A percentile compares a stretch with the other conserved stretches of the same genome.
These are phyloP conservation scores for Saxispiralis lemnorum DNA, from an alignment of 495 filamentous ascomycete genomes.

Conservation along the genomic window DNA sequence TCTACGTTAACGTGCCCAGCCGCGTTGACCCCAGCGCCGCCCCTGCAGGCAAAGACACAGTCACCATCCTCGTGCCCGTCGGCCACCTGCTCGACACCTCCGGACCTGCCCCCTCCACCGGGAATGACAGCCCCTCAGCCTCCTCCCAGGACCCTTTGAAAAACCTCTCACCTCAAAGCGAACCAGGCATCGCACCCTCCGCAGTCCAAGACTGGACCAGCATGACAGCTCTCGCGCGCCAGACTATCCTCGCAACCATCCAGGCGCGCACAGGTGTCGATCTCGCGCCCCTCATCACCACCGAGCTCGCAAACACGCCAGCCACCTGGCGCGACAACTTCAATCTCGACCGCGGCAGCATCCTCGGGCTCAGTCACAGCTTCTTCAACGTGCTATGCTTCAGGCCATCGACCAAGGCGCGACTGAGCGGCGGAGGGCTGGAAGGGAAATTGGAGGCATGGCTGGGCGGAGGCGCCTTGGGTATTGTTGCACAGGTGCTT, in stretches of 20 bases:
- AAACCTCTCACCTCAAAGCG: constrained; percentile 1
- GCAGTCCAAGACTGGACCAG: constrained; percentile 37
- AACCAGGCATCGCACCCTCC: constrained; percentile 6
- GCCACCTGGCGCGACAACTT: constrained; percentile 41
- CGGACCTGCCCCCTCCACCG: constrained; percentile 17
- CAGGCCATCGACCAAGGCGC: constrained; percentile 33
- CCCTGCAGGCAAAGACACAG: constrained; percentile 38
- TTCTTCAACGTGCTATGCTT: constrained; percentile 58
- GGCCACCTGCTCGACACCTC: constrained; percentile 35
- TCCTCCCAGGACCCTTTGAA: background rate
- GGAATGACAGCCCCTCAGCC: constrained; percentile 7
- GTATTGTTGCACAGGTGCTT: constrained; percentile 2
- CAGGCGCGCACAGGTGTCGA: constrained; percentile 33
- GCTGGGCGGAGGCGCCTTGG: constrained; percentile 5
- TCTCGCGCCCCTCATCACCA: constrained; percentile 30
- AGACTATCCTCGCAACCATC: constrained; percentile 37
- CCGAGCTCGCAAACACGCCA: constrained; percentile 46
- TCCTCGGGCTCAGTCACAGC: constrained; percentile 46
- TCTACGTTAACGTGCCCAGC: constrained; percentile 57
- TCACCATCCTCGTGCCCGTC: constrained; percentile 50
- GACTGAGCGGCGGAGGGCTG: background rate
- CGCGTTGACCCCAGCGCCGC: constrained; percentile 47
- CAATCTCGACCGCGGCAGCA: constrained; percentile 54
- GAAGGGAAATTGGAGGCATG: constrained; percentile 1
- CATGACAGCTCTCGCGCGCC: constrained; percentile 34